A percentile compares a stretch with the other conserved stretches of the same genome.
Evolutionary conservation across 495 filamentous ascomycete genomes (phyloP).

Genomic region (Penicillium bovifimosum): DNA sequence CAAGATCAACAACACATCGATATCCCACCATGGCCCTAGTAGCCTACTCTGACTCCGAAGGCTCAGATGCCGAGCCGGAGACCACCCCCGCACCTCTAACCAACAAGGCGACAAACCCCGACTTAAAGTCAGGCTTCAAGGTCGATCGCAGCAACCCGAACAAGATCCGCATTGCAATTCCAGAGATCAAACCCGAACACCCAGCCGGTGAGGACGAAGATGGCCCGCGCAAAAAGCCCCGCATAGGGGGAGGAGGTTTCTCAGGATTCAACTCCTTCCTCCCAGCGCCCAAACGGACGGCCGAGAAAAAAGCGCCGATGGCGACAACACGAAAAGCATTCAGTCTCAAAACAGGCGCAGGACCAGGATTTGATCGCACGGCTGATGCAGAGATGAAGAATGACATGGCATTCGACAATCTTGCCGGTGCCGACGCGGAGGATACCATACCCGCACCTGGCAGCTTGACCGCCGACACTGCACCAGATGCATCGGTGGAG

Average conservation of each 20-base stretch:
- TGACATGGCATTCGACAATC: slow-evolving; percentile 20
- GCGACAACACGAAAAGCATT: slow-evolving; percentile 40
- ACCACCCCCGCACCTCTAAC: slow-evolving; percentile 25
- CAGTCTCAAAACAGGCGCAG: slow-evolving; percentile 71
- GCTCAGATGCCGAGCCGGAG: slow-evolving; percentile 53
- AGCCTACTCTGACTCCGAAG: slow-evolving; percentile 82
- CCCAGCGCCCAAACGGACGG: slow-evolving; percentile 71
- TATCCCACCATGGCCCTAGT: slow-evolving; percentile 60
- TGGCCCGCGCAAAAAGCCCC: slow-evolving; percentile 65
- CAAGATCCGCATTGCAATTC: slow-evolving; percentile 77
- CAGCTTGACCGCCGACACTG: slow-evolving; percentile 6
- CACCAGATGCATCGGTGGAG: slow-evolving; percentile 8
- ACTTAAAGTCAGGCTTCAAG: slow-evolving; percentile 49
- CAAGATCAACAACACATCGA: not conserved
- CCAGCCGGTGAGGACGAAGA: slow-evolving; percentile 39
- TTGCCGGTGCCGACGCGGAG: slow-evolving; percentile 7
- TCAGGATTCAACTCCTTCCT: slow-evolving; percentile 79
- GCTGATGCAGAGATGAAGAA: slow-evolving; percentile 39
- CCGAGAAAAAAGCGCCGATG: slow-evolving; percentile 32
- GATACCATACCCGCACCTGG: slow-evolving; percentile 19
- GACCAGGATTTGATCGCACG: slow-evolving; percentile 69
- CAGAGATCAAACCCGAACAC: slow-evolving; percentile 42
- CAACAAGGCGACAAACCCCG: slow-evolving; percentile 47
- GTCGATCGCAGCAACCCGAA: slow-evolving; percentile 72
- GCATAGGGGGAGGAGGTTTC: slow-evolving; percentile 55